Base-by-base conservation (phyloP, 306 rosid species). In the Gynostemma pentaphyllum region DNA sequence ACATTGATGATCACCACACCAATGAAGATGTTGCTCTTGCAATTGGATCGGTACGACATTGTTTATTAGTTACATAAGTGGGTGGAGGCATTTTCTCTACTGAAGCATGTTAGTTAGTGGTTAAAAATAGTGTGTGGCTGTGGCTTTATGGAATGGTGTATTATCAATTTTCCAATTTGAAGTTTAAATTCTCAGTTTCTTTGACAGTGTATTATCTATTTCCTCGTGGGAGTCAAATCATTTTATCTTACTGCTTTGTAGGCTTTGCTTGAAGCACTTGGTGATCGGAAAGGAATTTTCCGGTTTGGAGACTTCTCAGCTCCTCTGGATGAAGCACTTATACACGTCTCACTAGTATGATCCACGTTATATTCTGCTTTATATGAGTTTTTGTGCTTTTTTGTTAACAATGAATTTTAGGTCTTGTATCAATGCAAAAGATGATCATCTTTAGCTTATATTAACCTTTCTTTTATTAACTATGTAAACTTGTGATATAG, bases 231-330 rank as follows among this genome's bases (percentile, higher is more conserved):
- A 11, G 27, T 37, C 18, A 36, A 21, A 34, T 4, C 6, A 2
- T 45, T 45, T 15, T 8, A 30, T 64, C 26, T 65, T 65, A 64
- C 68, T 66, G 60, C 15, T 75, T 48, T 71, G 64, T 80, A 92
- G 99, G 95, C 96, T 71, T 72, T 84, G 67, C 85, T 84, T 70
- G 84, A 88, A 64, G 96, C 96, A 24, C 96, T 92, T 70, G 96
- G 94, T 64, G 95, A 92, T 76, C 82, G 99, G 73, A 92, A 84
- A 78, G 99, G 99, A 60, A 88, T 88, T 72, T 75, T 82, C 69
- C 89, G 99, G 81, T 92, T 92, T 62, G 99, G 99, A 49, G 72
- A 92, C 84, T 92, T 92, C 79, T 84, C 96, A 39, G 94, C 96
- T 56, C 94, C 99, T 76, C 99, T 88, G 13, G 99, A 92, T 72